Base-by-base conservation (phyloP, 2,329 filamentous ascomycete species). In the Didymella sp. region DNA sequence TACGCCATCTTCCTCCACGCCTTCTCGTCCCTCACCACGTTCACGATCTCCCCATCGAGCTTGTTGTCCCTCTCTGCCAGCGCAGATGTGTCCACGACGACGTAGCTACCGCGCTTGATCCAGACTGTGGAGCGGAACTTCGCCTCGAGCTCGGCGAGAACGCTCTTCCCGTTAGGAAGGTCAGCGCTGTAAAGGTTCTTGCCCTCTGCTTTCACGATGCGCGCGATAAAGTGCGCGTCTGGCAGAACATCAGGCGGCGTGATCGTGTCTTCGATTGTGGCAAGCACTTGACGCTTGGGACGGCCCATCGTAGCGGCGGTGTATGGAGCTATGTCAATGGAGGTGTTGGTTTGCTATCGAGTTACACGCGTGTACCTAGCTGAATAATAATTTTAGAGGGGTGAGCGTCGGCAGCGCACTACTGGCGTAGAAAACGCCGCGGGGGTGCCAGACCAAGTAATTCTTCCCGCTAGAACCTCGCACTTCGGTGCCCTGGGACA, bases 71-170 rank as follows among this genome's bases (percentile, higher is more conserved):
- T 79, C 22, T 84, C 86, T 25, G 87, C 86, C 33, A 88, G 81
- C 2, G 84, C 81, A 27, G 83, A 82, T 22, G 85, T 89, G 64
- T 98, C 90, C 13, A 96, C 84, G 11, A 98, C 79, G 27, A 97
- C 92, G 75, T 89, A 98, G 0, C 92, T 91, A 27, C 92, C 90
- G 17, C 92, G 87, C 77, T 90, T 93, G 75, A 98, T 90, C 91
- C 92, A 98, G 62, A 98, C 91, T 2, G 91, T 95, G 63, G 91
- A 95, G 59, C 94, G 90, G 74, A 98, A 97, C 37, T 88, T 87
- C 24, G 91, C 81, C 9, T 91, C 89, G 19, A 99, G 85, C 80
- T 97, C 92, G 21, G 92, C 88, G 17, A 96, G 80, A 35, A 94
- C 77, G 6, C 83, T 79, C 68, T 87, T 84, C 56, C 85, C 84